These are phyloP conservation scores for Pleurotus cornucopiae DNA, from an alignment of 768 basidiomycete genomes.

Conservation along the genomic window DNA sequence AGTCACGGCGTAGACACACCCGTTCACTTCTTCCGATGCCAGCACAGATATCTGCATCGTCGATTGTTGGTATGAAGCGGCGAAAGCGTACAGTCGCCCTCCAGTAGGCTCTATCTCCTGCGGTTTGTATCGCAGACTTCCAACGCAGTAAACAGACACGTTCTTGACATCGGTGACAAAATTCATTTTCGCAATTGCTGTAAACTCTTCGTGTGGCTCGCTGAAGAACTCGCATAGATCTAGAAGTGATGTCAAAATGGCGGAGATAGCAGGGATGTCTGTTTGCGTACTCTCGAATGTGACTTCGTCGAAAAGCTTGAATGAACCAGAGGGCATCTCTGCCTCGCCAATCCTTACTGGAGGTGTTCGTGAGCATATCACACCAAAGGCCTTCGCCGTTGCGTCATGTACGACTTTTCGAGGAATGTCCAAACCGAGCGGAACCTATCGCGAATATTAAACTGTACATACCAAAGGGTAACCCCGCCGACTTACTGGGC, in stretches of 20 bases:
- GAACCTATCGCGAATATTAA: slow-evolving; percentile 39
- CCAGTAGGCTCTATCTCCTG: slow-evolving; percentile 46
- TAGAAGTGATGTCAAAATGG: slow-evolving; percentile 10
- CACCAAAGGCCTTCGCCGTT: slow-evolving; percentile 52
- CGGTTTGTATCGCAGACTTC: slow-evolving; percentile 36
- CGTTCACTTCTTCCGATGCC: slow-evolving; percentile 43
- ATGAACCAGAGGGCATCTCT: slow-evolving; percentile 44
- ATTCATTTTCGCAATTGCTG: slow-evolving; percentile 40
- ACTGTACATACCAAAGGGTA: not conserved
- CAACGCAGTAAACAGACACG: slow-evolving; percentile 45
- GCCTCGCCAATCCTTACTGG: slow-evolving; percentile 52
- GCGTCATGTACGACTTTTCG: slow-evolving; percentile 60
- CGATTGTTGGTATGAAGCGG: slow-evolving; percentile 25
- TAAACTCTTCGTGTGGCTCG: slow-evolving; percentile 58
- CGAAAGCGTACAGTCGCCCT: slow-evolving; percentile 63
- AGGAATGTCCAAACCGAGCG: slow-evolving; percentile 71
- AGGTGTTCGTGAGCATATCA: slow-evolving; percentile 53
- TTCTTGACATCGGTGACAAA: slow-evolving; percentile 23
- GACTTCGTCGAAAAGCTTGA: slow-evolving; percentile 64
- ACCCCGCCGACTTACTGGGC: slow-evolving; percentile 46
- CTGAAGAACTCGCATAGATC: slow-evolving; percentile 47
- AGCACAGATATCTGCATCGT: slow-evolving; percentile 32
- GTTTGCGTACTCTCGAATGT: slow-evolving; percentile 55
- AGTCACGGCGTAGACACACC: slow-evolving; percentile 68
- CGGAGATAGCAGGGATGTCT: not conserved